A percentile compares a stretch with the other conserved stretches of the same genome.
These are phyloP conservation scores for Diplodia seriata DNA, from an alignment of 2,329 filamentous ascomycete genomes.

Conservation along the genomic window DNA sequence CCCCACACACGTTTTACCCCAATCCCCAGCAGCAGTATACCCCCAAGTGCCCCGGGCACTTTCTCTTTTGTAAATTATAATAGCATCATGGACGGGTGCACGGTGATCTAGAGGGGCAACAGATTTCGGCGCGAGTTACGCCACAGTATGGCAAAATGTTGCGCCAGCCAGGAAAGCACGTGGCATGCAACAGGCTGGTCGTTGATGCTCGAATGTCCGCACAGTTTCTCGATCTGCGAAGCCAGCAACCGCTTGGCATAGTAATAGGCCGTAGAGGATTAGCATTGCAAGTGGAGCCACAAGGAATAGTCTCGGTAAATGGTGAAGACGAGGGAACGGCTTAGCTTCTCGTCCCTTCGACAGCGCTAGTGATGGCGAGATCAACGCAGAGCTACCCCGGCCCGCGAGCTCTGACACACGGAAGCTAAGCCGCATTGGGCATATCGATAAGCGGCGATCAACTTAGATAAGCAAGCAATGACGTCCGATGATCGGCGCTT, in stretches of 20 bases:
- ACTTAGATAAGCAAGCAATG: constrained; percentile 6
- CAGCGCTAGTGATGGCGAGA: neutral
- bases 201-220: neutral
- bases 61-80: constrained; percentile 26
- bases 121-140: neutral
- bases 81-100: constrained; percentile 25
- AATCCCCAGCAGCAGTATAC: constrained; percentile 21
- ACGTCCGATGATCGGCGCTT: constrained; percentile 8
- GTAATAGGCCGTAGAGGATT: constrained; percentile 4
- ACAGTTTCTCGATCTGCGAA: neutral
- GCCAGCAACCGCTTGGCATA: neutral
- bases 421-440: neutral
- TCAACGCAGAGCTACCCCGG: constrained; percentile 20
- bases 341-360: neutral
- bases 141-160: neutral
- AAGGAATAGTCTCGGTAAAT: neutral
- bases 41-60: constrained; percentile 16
- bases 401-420: constrained; percentile 16
- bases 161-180: no score
- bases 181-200: no score
- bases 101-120: neutral
- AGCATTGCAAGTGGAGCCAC: neutral
- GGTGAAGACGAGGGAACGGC: no score
- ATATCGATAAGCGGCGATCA: constrained; percentile 22
- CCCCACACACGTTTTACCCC: neutral